A percentile compares a stretch with the other conserved stretches of the same genome.
Conservation (phyloP, 1,284 basidiomycete species). For the Tilletia walkeri region DNA sequence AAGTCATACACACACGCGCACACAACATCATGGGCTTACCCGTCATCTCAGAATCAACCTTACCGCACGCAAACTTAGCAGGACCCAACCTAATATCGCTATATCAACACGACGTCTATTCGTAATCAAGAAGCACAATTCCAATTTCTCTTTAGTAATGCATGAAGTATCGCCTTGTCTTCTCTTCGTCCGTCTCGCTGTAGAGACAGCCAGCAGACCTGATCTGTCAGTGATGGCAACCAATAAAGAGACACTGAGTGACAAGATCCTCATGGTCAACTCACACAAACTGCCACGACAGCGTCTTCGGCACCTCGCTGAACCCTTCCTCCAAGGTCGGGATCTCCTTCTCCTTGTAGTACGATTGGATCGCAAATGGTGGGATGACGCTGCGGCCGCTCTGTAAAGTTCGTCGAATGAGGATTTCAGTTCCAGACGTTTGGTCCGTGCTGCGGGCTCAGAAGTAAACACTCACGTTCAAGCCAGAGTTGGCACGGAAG, state of each 20-base stretch:
- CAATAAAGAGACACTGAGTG: neutral
- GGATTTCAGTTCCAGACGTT: neutral
- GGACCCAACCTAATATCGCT: too few species aligned
- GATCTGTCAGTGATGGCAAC: neutral
- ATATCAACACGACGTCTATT: too few species aligned
- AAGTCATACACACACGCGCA: too few species aligned
- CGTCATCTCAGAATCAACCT: too few species aligned
- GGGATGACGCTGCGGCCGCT: constrained; percentile 24
- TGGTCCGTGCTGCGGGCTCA: too few species aligned
- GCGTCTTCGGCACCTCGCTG: constrained; percentile 21
- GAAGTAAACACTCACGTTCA: neutral
- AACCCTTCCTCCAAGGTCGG: constrained; percentile 32
- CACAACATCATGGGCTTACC: too few species aligned
- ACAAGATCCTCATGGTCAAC: neutral
- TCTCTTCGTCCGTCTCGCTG: constrained; percentile 20
- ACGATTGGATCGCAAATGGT: constrained; percentile 27
- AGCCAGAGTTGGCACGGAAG: constrained; percentile 26
- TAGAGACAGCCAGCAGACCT: too few species aligned
- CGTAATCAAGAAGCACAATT: too few species aligned
- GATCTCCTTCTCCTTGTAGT: constrained; percentile 26
- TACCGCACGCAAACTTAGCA: too few species aligned
- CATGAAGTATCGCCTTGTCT: constrained; percentile 23
- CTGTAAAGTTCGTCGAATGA: neutral
- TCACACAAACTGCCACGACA: constrained; percentile 28
- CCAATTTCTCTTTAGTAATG: constrained; percentile 20